A percentile compares a stretch with the other conserved stretches of the same genome.
Conservation (phyloP, 202 grass and related monocot species). For the Carex arenaria region DNA sequence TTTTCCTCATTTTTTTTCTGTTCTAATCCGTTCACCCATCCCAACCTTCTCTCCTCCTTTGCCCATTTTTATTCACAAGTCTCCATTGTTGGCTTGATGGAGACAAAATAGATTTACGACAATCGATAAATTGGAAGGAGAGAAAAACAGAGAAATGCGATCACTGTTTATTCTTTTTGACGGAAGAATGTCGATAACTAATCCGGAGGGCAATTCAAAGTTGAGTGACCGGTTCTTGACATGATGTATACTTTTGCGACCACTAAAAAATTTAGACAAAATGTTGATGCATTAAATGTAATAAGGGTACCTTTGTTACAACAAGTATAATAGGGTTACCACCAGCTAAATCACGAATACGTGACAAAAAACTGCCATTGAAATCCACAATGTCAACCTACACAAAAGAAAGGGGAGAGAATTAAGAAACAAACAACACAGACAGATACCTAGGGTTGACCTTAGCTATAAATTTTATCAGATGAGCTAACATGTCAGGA, state of each 20-base stretch:
- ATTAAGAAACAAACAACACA: not conserved
- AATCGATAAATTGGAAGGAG: not conserved
- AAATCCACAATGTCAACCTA: constrained; percentile 97
- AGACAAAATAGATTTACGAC: not conserved
- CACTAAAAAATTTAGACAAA: not conserved
- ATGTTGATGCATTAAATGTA: not conserved
- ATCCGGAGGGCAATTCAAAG: not conserved
- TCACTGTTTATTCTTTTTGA: not conserved
- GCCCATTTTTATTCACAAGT: not conserved
- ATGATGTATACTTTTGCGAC: not conserved
- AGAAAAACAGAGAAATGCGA: not conserved
- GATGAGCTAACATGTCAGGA: not conserved
- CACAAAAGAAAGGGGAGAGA: not conserved
- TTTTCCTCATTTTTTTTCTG: not conserved
- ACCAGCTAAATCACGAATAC: constrained; percentile 68
- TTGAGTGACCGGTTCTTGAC: not conserved
- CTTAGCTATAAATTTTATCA: not conserved
- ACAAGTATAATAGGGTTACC: constrained; percentile 90
- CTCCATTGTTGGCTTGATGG: not conserved
- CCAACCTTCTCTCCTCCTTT: not conserved
- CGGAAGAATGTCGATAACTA: not conserved
- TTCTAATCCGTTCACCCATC: not conserved
- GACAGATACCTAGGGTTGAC: not conserved
- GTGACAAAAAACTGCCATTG: constrained; percentile 79
- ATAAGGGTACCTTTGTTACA: constrained; percentile 65